These are phyloP conservation scores for Westerdykella aurantiaca DNA, from an alignment of 2,329 filamentous ascomycete genomes.

Conservation along the genomic window DNA sequence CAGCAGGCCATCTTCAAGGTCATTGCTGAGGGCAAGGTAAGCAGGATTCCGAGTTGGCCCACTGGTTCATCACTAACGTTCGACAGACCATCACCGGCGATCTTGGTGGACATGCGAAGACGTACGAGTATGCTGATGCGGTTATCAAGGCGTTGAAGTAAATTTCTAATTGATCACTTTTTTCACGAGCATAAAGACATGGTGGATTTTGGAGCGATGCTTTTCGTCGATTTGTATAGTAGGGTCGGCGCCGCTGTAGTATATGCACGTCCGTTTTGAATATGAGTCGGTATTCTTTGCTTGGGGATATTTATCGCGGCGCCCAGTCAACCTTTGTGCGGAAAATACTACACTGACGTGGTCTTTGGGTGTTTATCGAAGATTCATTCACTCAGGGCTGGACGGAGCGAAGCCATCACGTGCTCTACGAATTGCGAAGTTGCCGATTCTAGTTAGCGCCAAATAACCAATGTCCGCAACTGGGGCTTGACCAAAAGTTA, in stretches of 20 bases:
- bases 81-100: conserved; percentile 76
- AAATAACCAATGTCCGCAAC: too few species aligned
- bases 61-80: conserved; percentile 10
- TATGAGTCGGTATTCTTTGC: too few species aligned
- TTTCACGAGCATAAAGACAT: conserved; percentile 20
- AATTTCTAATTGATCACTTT: conserved; percentile 17
- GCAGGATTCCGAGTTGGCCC: conserved; percentile 11
- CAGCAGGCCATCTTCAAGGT: conserved; percentile 94
- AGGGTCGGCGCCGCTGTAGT: conserved; percentile 23
- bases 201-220: conserved; percentile 19
- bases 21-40: conserved; percentile 85
- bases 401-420: too few species aligned
- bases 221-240: conserved; percentile 35
- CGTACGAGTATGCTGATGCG: conserved; percentile 83
- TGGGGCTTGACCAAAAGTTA: too few species aligned
- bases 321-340: too few species aligned
- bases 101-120: conserved; percentile 93
- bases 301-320: too few species aligned
- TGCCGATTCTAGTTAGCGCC: too few species aligned
- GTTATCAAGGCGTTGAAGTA: conserved; percentile 65
- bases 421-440: too few species aligned
- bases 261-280: conserved; percentile 17
- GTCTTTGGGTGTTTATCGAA: too few species aligned
- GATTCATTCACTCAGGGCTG: too few species aligned
- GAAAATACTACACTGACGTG: too few species aligned